These are phyloP conservation scores for Talaromyces sp. DNA, from an alignment of 2,329 filamentous ascomycete species.

Conservation along the genomic window DNA sequence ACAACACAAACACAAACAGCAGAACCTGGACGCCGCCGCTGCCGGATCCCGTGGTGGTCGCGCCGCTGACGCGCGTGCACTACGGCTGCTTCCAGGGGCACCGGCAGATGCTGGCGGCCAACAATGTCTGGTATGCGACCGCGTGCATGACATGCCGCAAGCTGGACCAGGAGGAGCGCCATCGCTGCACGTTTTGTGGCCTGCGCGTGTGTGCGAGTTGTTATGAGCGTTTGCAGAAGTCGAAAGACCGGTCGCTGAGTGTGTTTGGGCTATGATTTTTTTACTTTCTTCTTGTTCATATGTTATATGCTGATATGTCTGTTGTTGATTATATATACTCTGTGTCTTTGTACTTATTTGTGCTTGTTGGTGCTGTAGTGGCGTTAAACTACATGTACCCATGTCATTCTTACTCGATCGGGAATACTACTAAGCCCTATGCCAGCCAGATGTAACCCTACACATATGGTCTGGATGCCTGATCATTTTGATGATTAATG, in stretches of 20 bases:
- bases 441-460: neutral
- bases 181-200: slow-evolving; percentile 39
- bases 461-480: neutral
- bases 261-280: neutral
- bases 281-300: neutral
- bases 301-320: neutral
- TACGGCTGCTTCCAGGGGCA: slow-evolving; percentile 37
- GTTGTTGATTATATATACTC: neutral
- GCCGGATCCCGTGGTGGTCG: slow-evolving; percentile 28
- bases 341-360: too few species aligned
- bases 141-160: slow-evolving; percentile 42
- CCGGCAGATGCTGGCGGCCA: slow-evolving; percentile 27
- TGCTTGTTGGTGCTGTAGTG: neutral
- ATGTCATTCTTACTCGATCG: neutral
- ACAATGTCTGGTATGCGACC: slow-evolving; percentile 35
- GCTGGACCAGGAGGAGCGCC: slow-evolving; percentile 30
- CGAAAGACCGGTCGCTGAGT: slow-evolving; percentile 25
- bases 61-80: slow-evolving; percentile 29
- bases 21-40: slow-evolving; percentile 20
- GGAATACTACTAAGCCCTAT: neutral
- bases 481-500: neutral
- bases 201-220: slow-evolving; percentile 36
- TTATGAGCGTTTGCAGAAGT: slow-evolving; percentile 28
- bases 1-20: neutral
- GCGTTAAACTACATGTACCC: neutral